Evolutionary conservation across 495 filamentous ascomycete genomes (phyloP), one percentile per base, ranked within the genome.

Genomic region (Hypoxylon lenormandii): DNA sequence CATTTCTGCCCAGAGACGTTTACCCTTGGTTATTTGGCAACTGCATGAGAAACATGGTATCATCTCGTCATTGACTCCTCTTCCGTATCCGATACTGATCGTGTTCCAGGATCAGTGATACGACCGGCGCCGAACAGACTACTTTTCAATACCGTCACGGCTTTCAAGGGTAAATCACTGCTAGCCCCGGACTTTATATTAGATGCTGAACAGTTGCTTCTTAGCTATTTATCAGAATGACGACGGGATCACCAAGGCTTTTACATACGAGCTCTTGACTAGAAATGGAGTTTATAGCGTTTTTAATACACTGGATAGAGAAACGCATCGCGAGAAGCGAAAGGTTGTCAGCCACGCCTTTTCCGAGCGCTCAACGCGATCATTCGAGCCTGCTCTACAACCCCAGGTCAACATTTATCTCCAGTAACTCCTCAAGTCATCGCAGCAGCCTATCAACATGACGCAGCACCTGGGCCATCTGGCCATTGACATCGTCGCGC

Each of bases 1-100:
- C 33, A 75, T 85, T 72, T 72, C 80, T 4, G 77, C 66, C 23
- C 66, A 69, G 54, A 75, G 78, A 16, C 77, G 85, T 48, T 62
- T 74, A 11, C 85, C 36, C 36, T 37, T 37, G 13, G 36, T 37
- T 37, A 13, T 37, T 13, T 37, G 36, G 36, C 36, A 13, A 8
- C 36, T 37, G 13, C 36, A 37, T 37, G 36, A 37, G 10, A 37
- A 37, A 7, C 36, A 37, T 37, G 36, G 36, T 37, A 37, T 11
- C 8, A 37, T 7, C 36, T 37, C 36, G 10, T 10, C 7, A 10
- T 13, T 10, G 36, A 37, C 36, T 8, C 36, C 2, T 37, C 7
- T 13, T 37, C 2, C 36, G 13, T 37, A 37, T 37, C 7, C 6
- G 2, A 1, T 37, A 8, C 10, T 37, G 10, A 37, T 8, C 36